Conservation (phyloP, 2,329 filamentous ascomycete genomes). For the Aspergillus quadricinctus region DNA sequence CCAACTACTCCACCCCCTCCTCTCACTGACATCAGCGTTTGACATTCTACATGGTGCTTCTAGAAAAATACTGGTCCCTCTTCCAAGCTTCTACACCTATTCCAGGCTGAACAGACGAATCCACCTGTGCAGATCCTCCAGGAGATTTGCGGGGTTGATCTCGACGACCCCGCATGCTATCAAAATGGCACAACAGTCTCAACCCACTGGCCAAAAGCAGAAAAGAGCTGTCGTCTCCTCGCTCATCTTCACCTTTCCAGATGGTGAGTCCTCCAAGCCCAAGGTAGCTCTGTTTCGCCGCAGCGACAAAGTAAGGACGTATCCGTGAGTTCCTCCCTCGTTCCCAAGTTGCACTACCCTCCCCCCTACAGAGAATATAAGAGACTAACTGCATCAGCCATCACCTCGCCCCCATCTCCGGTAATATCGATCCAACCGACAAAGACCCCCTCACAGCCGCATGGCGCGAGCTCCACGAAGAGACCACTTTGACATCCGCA, state of each 20-base stretch:
- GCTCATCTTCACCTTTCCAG: conserved; percentile 36
- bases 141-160: background rate
- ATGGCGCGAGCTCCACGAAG: conserved; percentile 59
- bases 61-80: background rate
- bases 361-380: background rate
- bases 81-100: background rate
- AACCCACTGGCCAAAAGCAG: conserved; percentile 4
- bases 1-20: background rate
- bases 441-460: conserved; percentile 52
- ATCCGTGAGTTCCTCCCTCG: no score
- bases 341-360: background rate
- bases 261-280: conserved; percentile 22
- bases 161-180: background rate
- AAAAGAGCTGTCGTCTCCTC: conserved; percentile 40
- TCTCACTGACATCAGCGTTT: background rate
- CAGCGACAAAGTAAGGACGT: conserved; percentile 56
- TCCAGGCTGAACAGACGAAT: background rate
- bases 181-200: conserved; percentile 8
- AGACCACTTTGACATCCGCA: conserved; percentile 51
- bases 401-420: conserved; percentile 58
- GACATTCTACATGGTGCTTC: background rate
- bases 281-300: conserved; percentile 60
- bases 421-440: conserved; percentile 55
- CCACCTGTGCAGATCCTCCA: background rate
- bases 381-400: no score